Conservation (phyloP, 169 alveolate species). For the Amoebophrya sp. region DNA sequence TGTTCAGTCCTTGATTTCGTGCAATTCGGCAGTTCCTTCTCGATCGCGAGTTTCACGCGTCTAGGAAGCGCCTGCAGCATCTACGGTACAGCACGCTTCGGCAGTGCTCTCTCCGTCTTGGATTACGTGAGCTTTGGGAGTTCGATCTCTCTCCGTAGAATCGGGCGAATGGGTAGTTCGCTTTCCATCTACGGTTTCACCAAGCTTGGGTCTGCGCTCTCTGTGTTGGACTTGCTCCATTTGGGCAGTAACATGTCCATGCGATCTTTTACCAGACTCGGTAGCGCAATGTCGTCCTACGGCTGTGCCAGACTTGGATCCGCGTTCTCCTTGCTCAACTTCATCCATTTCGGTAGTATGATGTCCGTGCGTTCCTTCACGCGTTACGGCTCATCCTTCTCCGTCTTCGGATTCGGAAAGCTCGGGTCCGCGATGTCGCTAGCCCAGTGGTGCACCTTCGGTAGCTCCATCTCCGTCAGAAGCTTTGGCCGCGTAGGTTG, state of each 20-base stretch:
- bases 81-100: constrained; percentile 1
- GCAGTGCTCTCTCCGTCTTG: neutral
- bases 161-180: neutral
- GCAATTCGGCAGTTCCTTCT: constrained; percentile 7
- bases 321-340: constrained; percentile 27
- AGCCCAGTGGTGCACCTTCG: neutral
- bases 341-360: neutral
- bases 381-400: neutral
- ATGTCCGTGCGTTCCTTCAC: constrained; percentile 27
- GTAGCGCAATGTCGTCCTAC: constrained; percentile 11
- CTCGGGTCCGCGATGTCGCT: constrained; percentile 15
- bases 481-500: constrained; percentile 28
- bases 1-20: constrained; percentile 22
- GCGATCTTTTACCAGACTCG: neutral
- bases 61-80: neutral
- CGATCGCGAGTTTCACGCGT: neutral
- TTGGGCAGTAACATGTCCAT: neutral
- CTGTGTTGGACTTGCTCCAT: neutral
- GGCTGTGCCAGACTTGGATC: constrained; percentile 25
- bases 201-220: neutral
- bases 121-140: constrained; percentile 16
- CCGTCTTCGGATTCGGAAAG: constrained; percentile 19
- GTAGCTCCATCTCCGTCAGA: constrained; percentile 7
- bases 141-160: neutral
- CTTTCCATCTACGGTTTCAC: neutral